Evolutionary conservation across 352 stramenopile genomes (phyloP), one percentile per base, ranked within the genome.

Genomic region (Peronospora belbahrii): DNA sequence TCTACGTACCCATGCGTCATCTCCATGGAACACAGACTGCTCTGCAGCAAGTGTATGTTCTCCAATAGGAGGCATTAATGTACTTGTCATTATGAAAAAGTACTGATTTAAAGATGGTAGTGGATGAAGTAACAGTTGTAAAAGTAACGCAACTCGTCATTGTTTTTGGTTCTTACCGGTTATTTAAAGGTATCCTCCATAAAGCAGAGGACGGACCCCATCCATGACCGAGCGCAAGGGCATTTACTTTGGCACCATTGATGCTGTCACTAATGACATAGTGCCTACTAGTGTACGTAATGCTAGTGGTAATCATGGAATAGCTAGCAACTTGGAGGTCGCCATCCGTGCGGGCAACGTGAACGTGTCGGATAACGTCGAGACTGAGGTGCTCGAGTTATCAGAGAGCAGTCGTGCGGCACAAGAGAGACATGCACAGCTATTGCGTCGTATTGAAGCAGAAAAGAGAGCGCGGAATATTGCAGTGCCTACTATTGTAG

Each of bases 401-500:
- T 91, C 78, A 2, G 78, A 89, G 52, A 94, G 67, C 54, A 94
- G 83, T 52, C 69, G 73, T 27, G 62, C 55, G 9, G 84, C 81
- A 20, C 85, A 95, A 64, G 81, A 93, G 48, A 91, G 94, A 53
- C 85, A 95, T 53, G 85, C 84, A 40, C 73, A 89, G 62, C 52
- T 89, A 31, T 65, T 96, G 48, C 74, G 75, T 14, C 74, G 81
- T 23, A 77, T 97, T 18, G 92, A 98, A 56, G 81, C 88, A 2
- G 86, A 97, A 61, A 93, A 94, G 53, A 79, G 83, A 4, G 88
- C 90, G 13, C 67, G 90, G 20, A 80, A 75, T 28, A 90, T 98
- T 18, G 74, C 85, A 30, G 95, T 98, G 13, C 95, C 95, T 17
- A 99, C 95, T 3, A 83, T 85, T 25, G 75, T 88, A 1, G 70